Base-by-base conservation (phyloP, 495 filamentous ascomycete species). In the Oidiodendron maius region DNA sequence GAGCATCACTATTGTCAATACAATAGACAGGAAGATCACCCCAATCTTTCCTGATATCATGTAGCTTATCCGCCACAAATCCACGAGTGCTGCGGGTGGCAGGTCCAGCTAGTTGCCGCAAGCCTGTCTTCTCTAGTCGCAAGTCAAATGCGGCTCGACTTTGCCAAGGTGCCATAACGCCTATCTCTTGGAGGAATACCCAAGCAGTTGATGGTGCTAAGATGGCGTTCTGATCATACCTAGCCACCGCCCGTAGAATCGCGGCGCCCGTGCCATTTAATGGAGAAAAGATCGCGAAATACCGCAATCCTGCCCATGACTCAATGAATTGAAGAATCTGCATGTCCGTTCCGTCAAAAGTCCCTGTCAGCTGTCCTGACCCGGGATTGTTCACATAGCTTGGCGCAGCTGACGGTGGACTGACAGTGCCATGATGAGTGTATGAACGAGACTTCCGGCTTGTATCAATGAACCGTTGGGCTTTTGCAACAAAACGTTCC, bases 161-260 rank as follows among this genome's bases (percentile, higher is more conserved):
- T 53, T 94, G 87, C 84, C 89, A 95, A 0, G 89, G 87, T 2
- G 78, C 60, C 44, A 94, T 73, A 22, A 84, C 83, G 3, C 91
- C 93, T 20, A 96, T 70, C 64, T 98, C 93, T 55, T 95, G 86
- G 25, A 96, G 63, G 48, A 95, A 86, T 8, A 84, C 71, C 59
- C 76, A 83, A 5, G 74, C 86, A 3, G 77, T 79, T 3, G 67
- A 58, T 12, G 63, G 51, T 43, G 76, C 70, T n/a, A 88, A 62
- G n/a, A 39, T 40, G 38, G 76, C 64, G 3, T 76, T 75, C 16
- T 16, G 23, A 22, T 69, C 65, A 60, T 97, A 97, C 57, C 84
- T 74, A 3, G 75, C 78, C 3, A 81, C 75, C 1, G 83, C 77
- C 13, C 86, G 81, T 60, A 96, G 70, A 28, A 97, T 76, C 41